phyloP scores from a whole-genome alignment of 441 rosid species.

The Gossypium gossypioides region DNA sequence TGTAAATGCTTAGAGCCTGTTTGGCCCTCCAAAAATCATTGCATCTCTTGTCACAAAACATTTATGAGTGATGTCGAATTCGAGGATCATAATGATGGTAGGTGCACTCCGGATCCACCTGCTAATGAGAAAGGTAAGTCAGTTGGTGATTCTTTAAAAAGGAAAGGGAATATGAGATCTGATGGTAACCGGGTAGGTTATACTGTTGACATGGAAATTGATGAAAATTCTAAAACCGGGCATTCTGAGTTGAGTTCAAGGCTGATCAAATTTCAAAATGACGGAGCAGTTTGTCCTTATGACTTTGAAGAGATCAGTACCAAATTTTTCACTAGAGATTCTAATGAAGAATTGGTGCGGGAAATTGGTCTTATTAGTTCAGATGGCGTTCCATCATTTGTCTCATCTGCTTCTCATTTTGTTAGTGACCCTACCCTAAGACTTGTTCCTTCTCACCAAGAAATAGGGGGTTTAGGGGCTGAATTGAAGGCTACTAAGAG shows the following conservation, averaged over 20 bases:
- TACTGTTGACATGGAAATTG: slow-evolving; percentile 21
- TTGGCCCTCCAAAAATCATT: slow-evolving; percentile 76
- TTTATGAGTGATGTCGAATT: slow-evolving; percentile 43
- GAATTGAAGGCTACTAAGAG: slow-evolving; percentile 23
- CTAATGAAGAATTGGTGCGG: slow-evolving; percentile 71
- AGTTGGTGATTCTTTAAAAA: slow-evolving; percentile 29
- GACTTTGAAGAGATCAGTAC: slow-evolving; percentile 61
- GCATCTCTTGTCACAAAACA: slow-evolving; percentile 75
- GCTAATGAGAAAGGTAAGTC: slow-evolving; percentile 39
- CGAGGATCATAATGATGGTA: slow-evolving; percentile 52
- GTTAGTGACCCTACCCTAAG: slow-evolving; percentile 42
- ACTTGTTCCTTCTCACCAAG: slow-evolving; percentile 24
- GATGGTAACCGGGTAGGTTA: slow-evolving; percentile 24
- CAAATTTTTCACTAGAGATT: slow-evolving; percentile 71
- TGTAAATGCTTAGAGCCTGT: slow-evolving; percentile 84
- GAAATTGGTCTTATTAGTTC: slow-evolving; percentile 84
- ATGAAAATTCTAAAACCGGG: slow-evolving; percentile 28
- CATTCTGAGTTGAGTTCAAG: slow-evolving; percentile 39
- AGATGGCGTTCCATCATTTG: slow-evolving; percentile 58
- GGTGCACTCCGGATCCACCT: slow-evolving; percentile 39
- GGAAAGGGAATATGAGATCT: slow-evolving; percentile 35
- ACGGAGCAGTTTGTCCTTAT: slow-evolving; percentile 49
- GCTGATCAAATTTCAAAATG: slow-evolving; percentile 52
- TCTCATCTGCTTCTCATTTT: slow-evolving; percentile 41
- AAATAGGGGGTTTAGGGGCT: slow-evolving; percentile 25